These are phyloP conservation scores for Colletotrichum abscissum DNA, from an alignment of 2,329 filamentous ascomycete genomes.

Conservation along the genomic window DNA sequence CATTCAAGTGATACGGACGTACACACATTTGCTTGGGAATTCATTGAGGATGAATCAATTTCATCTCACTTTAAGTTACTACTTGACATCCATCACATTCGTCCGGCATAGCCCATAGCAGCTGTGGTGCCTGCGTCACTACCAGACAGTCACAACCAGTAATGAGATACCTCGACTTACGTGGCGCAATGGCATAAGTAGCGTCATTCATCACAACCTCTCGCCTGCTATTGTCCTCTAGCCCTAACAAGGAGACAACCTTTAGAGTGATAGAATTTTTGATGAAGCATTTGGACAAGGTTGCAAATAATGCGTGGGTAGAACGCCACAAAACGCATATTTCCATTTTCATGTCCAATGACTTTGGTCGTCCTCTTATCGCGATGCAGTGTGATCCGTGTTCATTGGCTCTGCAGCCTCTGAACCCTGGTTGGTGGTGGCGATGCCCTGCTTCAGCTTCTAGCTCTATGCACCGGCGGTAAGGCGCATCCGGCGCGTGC, in stretches of 20 bases:
- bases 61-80: not conserved
- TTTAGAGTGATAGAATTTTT: not conserved
- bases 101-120: not conserved
- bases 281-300: not conserved
- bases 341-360: not conserved
- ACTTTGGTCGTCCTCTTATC: not conserved
- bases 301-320: not conserved
- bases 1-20: not conserved
- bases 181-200: too few relatives aligned
- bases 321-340: not conserved
- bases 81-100: not conserved
- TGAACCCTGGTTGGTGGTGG: constrained; percentile 18
- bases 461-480: constrained; percentile 20
- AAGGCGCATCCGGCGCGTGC: not conserved
- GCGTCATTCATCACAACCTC: not conserved
- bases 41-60: not conserved
- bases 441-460: constrained; percentile 21
- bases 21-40: not conserved
- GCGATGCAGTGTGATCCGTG: not conserved
- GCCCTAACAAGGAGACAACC: not conserved
- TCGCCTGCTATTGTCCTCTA: not conserved
- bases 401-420: constrained; percentile 16
- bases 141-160: not conserved
- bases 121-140: not conserved
- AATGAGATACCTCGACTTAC: not conserved